Conservation (phyloP, 2,329 filamentous ascomycete species). For the Colletotrichum lini region DNA sequence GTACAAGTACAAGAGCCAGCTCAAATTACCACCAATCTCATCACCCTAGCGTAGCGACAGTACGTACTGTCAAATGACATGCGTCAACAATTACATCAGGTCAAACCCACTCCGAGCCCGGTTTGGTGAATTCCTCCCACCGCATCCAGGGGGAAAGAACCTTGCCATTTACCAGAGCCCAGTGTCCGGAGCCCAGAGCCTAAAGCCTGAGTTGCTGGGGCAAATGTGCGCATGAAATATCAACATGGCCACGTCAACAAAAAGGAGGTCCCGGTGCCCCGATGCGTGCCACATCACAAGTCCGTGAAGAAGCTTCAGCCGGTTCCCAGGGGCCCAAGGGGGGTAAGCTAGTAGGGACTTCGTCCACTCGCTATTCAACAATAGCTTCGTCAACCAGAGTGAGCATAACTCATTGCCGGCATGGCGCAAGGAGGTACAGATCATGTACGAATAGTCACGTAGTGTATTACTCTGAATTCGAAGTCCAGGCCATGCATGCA, state of each 20-base stretch:
- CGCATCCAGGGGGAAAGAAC: neutral
- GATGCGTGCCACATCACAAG: conserved; percentile 17
- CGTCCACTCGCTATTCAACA: neutral
- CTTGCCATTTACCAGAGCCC: neutral
- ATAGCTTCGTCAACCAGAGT: neutral
- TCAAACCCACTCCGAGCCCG: conserved; percentile 14
- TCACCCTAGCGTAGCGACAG: neutral
- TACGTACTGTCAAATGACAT: conserved; percentile 3
- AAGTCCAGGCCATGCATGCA: conserved; percentile 1
- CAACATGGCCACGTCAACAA: conserved; percentile 16
- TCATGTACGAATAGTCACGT: too few relatives aligned
- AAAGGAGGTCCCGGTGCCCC: neutral
- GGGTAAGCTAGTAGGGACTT: too few relatives aligned
- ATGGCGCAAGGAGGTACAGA: neutral
- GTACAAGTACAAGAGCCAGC: conserved; percentile 15
- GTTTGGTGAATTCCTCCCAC: conserved; percentile 6
- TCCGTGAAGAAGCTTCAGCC: neutral
- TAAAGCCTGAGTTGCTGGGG: neutral
- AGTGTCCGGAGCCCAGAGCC: neutral
- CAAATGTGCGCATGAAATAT: conserved; percentile 1
- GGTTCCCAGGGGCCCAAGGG: neutral
- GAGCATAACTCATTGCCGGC: neutral
- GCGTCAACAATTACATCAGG: conserved; percentile 13
- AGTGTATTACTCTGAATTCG: too few relatives aligned
- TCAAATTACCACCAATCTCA: conserved; percentile 1